phyloP scores from a whole-genome alignment of 2,329 filamentous ascomycete species.

The Pseudogymnoascus sp. region DNA sequence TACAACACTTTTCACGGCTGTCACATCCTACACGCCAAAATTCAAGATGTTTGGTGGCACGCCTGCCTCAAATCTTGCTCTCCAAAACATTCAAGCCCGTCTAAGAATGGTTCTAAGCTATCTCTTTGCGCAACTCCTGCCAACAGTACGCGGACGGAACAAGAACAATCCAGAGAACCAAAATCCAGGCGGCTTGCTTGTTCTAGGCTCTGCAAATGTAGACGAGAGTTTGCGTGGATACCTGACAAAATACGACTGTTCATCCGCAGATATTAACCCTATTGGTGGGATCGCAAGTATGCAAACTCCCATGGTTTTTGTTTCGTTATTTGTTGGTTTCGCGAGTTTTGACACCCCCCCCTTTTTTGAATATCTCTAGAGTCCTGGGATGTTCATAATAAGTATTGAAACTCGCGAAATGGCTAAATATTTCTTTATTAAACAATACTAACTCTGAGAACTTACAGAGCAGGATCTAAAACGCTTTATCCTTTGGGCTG shows the following conservation, averaged over 20 bases:
- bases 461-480: slow-evolving; percentile 39
- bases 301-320: slow-evolving; percentile 8
- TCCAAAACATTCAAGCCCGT: slow-evolving; percentile 60
- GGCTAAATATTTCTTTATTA: neutral
- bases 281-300: slow-evolving; percentile 49
- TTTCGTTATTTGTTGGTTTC: neutral
- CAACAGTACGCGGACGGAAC: slow-evolving; percentile 46
- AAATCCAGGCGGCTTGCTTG: slow-evolving; percentile 50
- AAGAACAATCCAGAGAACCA: slow-evolving; percentile 13
- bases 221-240: slow-evolving; percentile 48
- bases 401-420: neutral
- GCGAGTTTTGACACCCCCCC: neutral
- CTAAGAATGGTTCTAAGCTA: slow-evolving; percentile 60
- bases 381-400: neutral
- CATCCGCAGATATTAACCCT: slow-evolving; percentile 44
- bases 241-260: slow-evolving; percentile 65
- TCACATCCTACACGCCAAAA: slow-evolving; percentile 53
- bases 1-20: slow-evolving; percentile 49
- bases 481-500: slow-evolving; percentile 61
- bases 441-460: neutral
- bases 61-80: slow-evolving; percentile 41
- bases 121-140: slow-evolving; percentile 55
- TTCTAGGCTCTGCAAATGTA: slow-evolving; percentile 62
- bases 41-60: slow-evolving; percentile 55
- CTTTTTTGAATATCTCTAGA: neutral